Evolutionary conservation across 352 stramenopile genomes (phyloP).

Genomic region (Phytophthora crassamura): DNA sequence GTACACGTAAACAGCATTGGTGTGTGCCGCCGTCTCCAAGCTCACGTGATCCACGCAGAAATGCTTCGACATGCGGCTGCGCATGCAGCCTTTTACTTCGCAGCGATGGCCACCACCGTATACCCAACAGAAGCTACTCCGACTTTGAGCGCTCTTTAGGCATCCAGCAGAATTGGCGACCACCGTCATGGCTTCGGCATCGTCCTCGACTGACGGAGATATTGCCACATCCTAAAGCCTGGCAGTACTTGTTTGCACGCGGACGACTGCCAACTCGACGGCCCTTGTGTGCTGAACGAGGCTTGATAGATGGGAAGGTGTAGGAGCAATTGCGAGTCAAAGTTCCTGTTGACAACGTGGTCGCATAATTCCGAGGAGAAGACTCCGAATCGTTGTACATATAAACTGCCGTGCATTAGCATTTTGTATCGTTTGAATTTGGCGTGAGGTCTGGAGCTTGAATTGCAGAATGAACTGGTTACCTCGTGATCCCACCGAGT

Average conservation of each 20-base stretch:
- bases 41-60: constrained; percentile 22
- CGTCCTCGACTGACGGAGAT: constrained; percentile 63
- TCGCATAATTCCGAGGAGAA: no score
- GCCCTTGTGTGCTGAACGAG: neutral
- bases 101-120: constrained; percentile 68
- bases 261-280: constrained; percentile 35
- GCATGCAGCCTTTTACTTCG: constrained; percentile 58
- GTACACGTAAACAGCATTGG: neutral
- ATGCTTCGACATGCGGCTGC: constrained; percentile 58
- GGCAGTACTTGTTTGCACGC: constrained; percentile 59
- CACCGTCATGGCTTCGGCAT: constrained; percentile 63
- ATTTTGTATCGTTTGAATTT: no score
- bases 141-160: constrained; percentile 57
- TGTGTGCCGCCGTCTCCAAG: constrained; percentile 8
- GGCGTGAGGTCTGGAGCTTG: no score
- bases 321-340: no score
- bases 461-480: no score
- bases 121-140: constrained; percentile 60
- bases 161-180: constrained; percentile 52
- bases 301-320: no score
- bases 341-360: no score
- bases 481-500: no score
- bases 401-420: no score
- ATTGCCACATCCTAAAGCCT: constrained; percentile 55
- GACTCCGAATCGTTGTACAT: no score